Evolutionary conservation across 129 eudicot genomes (phyloP).

Genomic region (Dittrichia graveolens): DNA sequence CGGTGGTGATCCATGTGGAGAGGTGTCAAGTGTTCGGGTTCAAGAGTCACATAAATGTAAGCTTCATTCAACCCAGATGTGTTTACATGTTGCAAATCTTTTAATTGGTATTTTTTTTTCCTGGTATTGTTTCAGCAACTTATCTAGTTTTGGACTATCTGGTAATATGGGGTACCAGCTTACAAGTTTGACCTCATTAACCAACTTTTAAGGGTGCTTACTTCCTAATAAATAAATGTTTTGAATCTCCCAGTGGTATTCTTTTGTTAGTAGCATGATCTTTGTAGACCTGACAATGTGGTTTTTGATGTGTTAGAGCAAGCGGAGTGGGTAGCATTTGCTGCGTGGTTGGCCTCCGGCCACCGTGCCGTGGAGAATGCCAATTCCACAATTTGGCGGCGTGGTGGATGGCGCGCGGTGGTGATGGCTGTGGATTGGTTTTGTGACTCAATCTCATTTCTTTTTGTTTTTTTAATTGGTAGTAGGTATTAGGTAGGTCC

Average conservation of each 20-base stretch:
- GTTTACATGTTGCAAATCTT: not conserved
- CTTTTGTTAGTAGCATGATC: not conserved
- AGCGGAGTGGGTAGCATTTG: too few species aligned
- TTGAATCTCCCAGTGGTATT: too few species aligned
- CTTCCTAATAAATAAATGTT: too few species aligned
- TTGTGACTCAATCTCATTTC: too few species aligned
- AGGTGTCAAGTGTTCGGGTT: slow-evolving; percentile 87
- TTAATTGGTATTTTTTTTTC: not conserved
- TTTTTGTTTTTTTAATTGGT: too few species aligned
- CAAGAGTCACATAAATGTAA: slow-evolving; percentile 78
- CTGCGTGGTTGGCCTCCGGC: too few species aligned
- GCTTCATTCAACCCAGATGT: not conserved
- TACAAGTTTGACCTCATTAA: slow-evolving; percentile 58
- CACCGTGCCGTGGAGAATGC: too few species aligned
- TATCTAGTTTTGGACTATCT: slow-evolving; percentile 69
- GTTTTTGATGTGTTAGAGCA: slow-evolving; percentile 2
- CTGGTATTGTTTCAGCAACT: slow-evolving; percentile 43
- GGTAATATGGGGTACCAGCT: slow-evolving; percentile 83
- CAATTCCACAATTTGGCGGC: too few species aligned
- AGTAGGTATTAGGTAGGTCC: too few species aligned
- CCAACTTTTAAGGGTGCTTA: slow-evolving; percentile 52
- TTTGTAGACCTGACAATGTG: not conserved
- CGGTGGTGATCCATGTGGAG: slow-evolving; percentile 89
- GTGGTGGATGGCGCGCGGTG: too few species aligned
- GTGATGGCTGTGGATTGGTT: too few species aligned